Evolutionary conservation across 2,329 filamentous ascomycete species (phyloP), one percentile per base, ranked within the genome.

Genomic region (Pleoardoris graminearum): DNA sequence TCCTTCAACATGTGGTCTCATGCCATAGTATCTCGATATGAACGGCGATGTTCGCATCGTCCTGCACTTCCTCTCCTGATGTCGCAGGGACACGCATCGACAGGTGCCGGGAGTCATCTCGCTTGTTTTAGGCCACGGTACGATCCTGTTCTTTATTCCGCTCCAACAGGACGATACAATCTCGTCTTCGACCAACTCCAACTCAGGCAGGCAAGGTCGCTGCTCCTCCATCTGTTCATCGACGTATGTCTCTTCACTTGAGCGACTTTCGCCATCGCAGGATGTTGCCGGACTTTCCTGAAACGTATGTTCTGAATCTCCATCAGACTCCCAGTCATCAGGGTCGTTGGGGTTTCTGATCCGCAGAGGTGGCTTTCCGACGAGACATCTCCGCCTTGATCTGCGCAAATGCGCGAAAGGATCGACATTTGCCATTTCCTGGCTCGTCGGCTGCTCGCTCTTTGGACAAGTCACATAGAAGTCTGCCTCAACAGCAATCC

Each of bases 281-380:
- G 50, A 38, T n/a, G 55, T 50, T 1, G 53, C 51, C 10, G 59
- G 48, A 4, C 51, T 39, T 2, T 62, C 43, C 17, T 55, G 51
- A 16, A 55, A 23, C 2, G 53, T 46, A 23, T 45, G 3, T 39
- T 51, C 30, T 43, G 43, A 11, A 35, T 51, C 38, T 52, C 49
- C 38, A 49, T 57, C 37, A 39, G 46, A 36, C 53, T 57, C 17
- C 58, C 56, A 25, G 5, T 57, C 51, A 5, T 61, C 61, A 2
- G 63, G 58, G 17, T 61, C 54, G n/a, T 63, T 60, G 14, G 63
- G 65, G 37, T 65, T 60, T 1, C 59, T 55, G 7, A 69, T 64
- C 11, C 61, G 52, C 2, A 65, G 48, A 12, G 52, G 46, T 7
- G 55, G 54, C 29, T 43, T 52, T 10, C 36, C 39, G 6, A 37